Base-by-base conservation (phyloP, 2,329 filamentous ascomycete species). In the Huntiella savannae region DNA sequence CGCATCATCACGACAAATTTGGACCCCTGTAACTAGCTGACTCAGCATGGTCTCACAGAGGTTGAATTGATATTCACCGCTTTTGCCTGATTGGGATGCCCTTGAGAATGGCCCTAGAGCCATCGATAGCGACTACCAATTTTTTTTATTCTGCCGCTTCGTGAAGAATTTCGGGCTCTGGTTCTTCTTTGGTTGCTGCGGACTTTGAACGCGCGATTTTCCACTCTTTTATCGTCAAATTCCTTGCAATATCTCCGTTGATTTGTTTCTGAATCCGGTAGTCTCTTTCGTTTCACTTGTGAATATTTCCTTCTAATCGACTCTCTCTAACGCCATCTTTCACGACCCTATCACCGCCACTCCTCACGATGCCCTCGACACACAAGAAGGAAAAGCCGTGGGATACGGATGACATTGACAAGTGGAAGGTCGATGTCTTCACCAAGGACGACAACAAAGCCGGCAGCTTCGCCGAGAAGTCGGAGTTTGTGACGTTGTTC, bases 371-470 rank as follows among this genome's bases (percentile, higher is more conserved):
- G 86, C 85, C 86, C 52, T 91, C 84, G 28, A 93, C 81, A 53
- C 77, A 94, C 64, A 82, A 94, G 52, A 80, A 75, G 54, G 84
- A 92, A 3, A 94, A 94, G 62, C 82, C 85, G 47, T 92, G 87
- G 87, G 87, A 95, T 57, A 93, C 87, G 48, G 87, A 93, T 52
- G 91, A 95, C 57, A 84, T 96, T 53, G 88, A 96, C 65, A 93
- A 95, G 62, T 96, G 86, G 86, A 88, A 86, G 76, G 67, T 87
- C 55, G 86, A 94, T 35, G 65, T 77, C 22, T 96, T 96, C 65
- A 88, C 77, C 37, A 74, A 83, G 42, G 77, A 82, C 53, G 82
- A 96, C 65, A 96, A 96, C 63, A 64, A 67, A 32, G 84, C 75
- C 47, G 91, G 91, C 53, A 80, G 82, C 15, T 93, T 98, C 60